Percentiles rank a stretch among this genome's conserved stretches.
phyloP scores from a whole-genome alignment of 2,329 filamentous ascomycete species.

The Pseudogymnoascus sp. region DNA sequence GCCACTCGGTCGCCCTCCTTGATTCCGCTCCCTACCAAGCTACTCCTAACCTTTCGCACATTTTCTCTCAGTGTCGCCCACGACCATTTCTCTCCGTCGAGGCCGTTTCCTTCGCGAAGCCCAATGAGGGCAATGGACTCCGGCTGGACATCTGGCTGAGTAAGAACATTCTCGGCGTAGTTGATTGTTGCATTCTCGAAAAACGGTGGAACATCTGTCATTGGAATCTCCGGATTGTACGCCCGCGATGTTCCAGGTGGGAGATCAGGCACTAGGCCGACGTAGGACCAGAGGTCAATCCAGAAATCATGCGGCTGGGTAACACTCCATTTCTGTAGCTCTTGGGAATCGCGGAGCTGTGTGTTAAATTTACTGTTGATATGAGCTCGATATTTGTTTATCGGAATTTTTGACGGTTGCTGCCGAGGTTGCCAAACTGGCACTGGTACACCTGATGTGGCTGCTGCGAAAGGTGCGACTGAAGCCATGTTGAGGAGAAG shows the following conservation, averaged over 20 bases:
- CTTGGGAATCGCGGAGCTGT: slow-evolving; percentile 4
- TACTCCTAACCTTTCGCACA: slow-evolving; percentile 2
- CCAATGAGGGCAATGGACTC: slow-evolving; percentile 7
- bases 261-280: slow-evolving; percentile 9
- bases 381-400: slow-evolving; percentile 12
- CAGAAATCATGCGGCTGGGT: slow-evolving; percentile 11
- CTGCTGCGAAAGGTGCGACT: neutral
- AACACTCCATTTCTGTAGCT: slow-evolving; percentile 11
- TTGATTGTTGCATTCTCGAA: slow-evolving; percentile 10
- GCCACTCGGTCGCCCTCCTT: slow-evolving; percentile 1
- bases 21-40: slow-evolving; percentile 4
- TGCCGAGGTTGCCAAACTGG: slow-evolving; percentile 8
- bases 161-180: slow-evolving; percentile 12
- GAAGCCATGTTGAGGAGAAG: neutral
- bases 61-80: slow-evolving; percentile 10
- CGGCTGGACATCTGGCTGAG: slow-evolving; percentile 7
- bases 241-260: neutral
- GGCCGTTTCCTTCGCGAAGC: slow-evolving; percentile 6
- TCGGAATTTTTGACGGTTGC: slow-evolving; percentile 10
- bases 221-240: slow-evolving; percentile 10
- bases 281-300: slow-evolving; percentile 11
- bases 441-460: neutral
- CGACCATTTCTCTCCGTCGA: slow-evolving; percentile 10
- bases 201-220: slow-evolving; percentile 10
- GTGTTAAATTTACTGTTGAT: slow-evolving; percentile 10